Evolutionary conservation across 208 protist genomes (phyloP), one percentile per base, ranked within the genome.

Genomic region (Leishmania gerbilli): DNA sequence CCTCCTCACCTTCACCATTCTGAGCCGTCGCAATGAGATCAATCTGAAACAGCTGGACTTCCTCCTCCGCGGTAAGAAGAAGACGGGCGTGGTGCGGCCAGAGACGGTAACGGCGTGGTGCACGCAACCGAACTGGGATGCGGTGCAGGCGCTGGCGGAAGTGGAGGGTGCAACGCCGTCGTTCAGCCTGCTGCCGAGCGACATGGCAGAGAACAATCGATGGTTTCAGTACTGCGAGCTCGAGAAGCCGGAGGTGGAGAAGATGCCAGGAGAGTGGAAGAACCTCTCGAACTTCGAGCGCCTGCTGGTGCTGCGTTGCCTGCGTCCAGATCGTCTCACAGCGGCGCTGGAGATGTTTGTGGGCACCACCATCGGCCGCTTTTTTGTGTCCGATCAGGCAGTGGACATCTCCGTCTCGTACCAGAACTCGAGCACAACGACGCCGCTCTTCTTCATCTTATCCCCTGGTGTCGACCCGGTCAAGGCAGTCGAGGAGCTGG

Each of bases 391-490:
- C 13, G 94, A 98, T 89, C 94, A 98, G 84, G 93, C 96, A 56
- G 97, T 99, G 40, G 92, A 98, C 71, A 97, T 99, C 49, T 91
- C 92, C 40, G 84, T 96, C 19, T 99, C 98, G 55, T 99, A 98
- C 89, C 85, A 94, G 65, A 99, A 99, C 85, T 97, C 97, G 21
- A 96, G 90, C 71, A 92, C 95, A 5, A 95, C 91, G 37, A 99
- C 98, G 51, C 98, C 99, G 55, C 90, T 99, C 42, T 99, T 99
- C 96, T 99, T 99, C 90, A 99, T 99, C 76, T 93, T 99, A 60
- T 99, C 99, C 8, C 97, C 99, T 71, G 99, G 99, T 90, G 98
- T 99, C 40, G 99, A 99, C 86, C 99, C 99, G 17, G 93, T 99
- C 71, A 96, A 98, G 79, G 89, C 96, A 65, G 92, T 99, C 47